Evolutionary conservation across 306 rosid species (phyloP), one percentile per base, ranked within the genome.

Genomic region (Astragalus glycyphyllos): DNA sequence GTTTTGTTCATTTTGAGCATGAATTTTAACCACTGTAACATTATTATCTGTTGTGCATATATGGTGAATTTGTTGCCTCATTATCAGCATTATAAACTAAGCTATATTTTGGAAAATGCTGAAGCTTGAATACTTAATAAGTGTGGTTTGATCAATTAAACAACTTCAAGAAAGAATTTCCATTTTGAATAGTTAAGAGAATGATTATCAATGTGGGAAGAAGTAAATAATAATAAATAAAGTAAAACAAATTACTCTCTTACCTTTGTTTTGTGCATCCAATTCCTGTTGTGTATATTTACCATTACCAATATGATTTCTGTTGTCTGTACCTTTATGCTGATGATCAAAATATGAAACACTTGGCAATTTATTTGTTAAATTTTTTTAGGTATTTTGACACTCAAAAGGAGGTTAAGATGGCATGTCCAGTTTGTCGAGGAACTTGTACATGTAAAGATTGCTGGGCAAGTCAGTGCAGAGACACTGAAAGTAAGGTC

Each of bases 401-500:
- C 31, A 89, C 89, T 6, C 91, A 84, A 85, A 86, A 91, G 71
- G 97, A 89, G 81, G 96, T 89, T 61, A 87, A 85, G 86, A 79
- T 57, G 82, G 96, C 92, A 46, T 95, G 99, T 73, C 99, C 99
- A 8, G 99, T 91, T 64, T 95, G 99, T 71, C 92, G 90, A 65
- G 84, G 90, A 83, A 84, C 87, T 74, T 95, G 99, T 84, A 74
- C 90, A 63, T 95, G 99, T 77, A 89, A 89, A 84, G 87, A 91
- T 80, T 95, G 99, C 78, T 78, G 80, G 72, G 81, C 79, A 71
- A 84, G 79, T 83, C 90, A 81, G 74, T 72, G 83, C 68, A 79
- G 79, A 73, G 92, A 87, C 81, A 82, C 76, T 72, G 92, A 91
- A 89, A 87, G 96, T 89, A 91, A 95, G 99, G 99, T 95, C 91